phyloP scores from a whole-genome alignment of 2,329 filamentous ascomycete genomes.

The Aspergillus sp. region DNA sequence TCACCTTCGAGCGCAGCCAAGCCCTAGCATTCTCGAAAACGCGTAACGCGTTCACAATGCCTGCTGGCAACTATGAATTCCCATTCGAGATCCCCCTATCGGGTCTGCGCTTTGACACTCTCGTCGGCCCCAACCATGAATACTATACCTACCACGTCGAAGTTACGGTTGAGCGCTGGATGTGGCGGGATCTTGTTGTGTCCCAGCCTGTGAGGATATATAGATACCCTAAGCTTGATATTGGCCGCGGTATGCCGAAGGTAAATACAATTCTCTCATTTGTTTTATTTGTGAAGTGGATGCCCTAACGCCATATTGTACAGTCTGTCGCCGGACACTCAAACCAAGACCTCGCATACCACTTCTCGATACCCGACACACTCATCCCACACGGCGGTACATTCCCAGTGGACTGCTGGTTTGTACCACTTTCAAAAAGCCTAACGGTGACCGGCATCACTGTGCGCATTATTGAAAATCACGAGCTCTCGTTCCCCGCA shows the following conservation, averaged over 20 bases:
- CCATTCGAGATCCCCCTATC: slow-evolving; percentile 18
- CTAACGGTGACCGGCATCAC: slow-evolving; percentile 10
- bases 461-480: slow-evolving; percentile 16
- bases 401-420: slow-evolving; percentile 20
- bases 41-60: slow-evolving; percentile 16
- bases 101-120: slow-evolving; percentile 11
- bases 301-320: accelerated
- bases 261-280: not conserved
- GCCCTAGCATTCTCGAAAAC: slow-evolving; percentile 17
- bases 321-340: slow-evolving; percentile 14
- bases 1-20: slow-evolving; percentile 16
- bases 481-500: slow-evolving; percentile 15
- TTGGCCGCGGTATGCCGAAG: not conserved
- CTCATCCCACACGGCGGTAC: slow-evolving; percentile 21
- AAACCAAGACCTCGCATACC: slow-evolving; percentile 16
- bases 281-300: no score
- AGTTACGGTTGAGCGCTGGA: slow-evolving; percentile 14
- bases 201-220: slow-evolving; percentile 19
- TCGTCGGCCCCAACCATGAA: slow-evolving; percentile 10
- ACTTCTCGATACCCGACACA: slow-evolving; percentile 17
- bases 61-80: slow-evolving; percentile 21
- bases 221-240: slow-evolving; percentile 2
- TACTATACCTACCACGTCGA: slow-evolving; percentile 21
- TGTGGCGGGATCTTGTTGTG: slow-evolving; percentile 14
- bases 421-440: slow-evolving; percentile 13